Evolutionary conservation across 177 flowering plant species (phyloP).

Genomic region (Vitis hybrid): DNA sequence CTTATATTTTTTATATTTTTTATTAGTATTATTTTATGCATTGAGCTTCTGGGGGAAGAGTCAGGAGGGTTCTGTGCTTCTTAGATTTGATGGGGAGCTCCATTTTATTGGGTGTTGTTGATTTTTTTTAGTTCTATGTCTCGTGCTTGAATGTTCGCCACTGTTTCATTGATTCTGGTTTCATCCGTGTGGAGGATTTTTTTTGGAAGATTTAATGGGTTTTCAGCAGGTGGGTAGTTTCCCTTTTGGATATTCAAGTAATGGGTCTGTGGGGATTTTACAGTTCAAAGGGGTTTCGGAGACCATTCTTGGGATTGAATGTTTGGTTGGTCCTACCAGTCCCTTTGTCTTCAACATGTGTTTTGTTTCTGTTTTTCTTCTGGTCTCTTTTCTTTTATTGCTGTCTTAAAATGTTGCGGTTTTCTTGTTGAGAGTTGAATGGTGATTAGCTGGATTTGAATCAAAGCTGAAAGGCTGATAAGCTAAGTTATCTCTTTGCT

Average conservation of each 20-base stretch:
- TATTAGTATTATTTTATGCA: background rate
- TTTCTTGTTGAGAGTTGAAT: slow-evolving; percentile 27
- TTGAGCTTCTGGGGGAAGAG: background rate
- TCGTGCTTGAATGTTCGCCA: background rate
- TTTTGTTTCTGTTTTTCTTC: background rate
- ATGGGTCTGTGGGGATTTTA: slow-evolving; percentile 12
- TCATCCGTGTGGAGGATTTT: background rate
- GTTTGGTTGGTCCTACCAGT: slow-evolving; percentile 9
- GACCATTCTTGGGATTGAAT: slow-evolving; percentile 18
- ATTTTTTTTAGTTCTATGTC: background rate
- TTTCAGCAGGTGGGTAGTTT: slow-evolving; percentile 17
- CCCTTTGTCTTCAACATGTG: background rate
- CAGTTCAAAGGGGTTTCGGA: slow-evolving; percentile 8
- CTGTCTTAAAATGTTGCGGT: slow-evolving; percentile 5
- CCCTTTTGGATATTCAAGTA: slow-evolving; percentile 18
- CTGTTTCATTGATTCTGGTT: slow-evolving; percentile 17
- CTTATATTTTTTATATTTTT: background rate
- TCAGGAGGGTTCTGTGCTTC: slow-evolving; percentile 3
- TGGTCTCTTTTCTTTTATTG: background rate
- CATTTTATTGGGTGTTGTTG: slow-evolving; percentile 16
- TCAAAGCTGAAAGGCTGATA: slow-evolving; percentile 42
- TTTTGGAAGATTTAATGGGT: slow-evolving; percentile 16
- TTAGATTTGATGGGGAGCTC: slow-evolving; percentile 21
- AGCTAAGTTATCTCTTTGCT: slow-evolving; percentile 24
- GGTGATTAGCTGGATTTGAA: slow-evolving; percentile 41